Evolutionary conservation across 2,329 filamentous ascomycete species (phyloP), one percentile per base, ranked within the genome.

Genomic region (Fusarium cicatricum): DNA sequence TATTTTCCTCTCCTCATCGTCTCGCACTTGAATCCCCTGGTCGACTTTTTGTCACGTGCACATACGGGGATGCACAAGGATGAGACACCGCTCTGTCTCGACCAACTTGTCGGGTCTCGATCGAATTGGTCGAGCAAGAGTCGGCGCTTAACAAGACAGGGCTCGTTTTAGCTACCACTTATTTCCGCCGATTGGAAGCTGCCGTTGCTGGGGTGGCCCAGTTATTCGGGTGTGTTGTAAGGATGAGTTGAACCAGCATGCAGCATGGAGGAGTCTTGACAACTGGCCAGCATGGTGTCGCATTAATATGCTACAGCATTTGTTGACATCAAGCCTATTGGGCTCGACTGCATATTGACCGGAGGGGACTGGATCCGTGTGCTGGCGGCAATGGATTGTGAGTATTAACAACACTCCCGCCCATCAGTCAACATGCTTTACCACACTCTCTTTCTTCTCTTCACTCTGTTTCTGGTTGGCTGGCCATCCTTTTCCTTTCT

Each of bases 191-290:
- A 52, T 52, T n/a, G 11, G 45, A 31, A 12, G 44, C 33, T 46
- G 15, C 23, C 29, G 58, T 42, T 26, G 29, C 28, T 48, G 10
- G 16, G 43, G 37, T 21, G 59, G 21, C 36, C 59, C 49, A 52
- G 55, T 63, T 42, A 51, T 57, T 44, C 23, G n/a, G n/a, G 23
- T 26, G 62, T 66, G 66, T 67, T 62, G 52, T 39, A 38, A 52
- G 52, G 32, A 53, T 11, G 37, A 46, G 23, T 32, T 28, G 31
- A 8, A 60, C 64, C 55, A 66, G 62, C 62, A 29, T 66, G 59
- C 64, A 62, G 45, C 54, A 28, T 36, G 42, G 46, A 43, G 12
- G 19, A 29, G 17, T 21, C 38, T 49, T 66, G 65, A 67, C 64
- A 67, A 67, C 64, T 7, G 62, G 17, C 21, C 9, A 1, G n/a